Conservation (phyloP, 2,329 filamentous ascomycete species). For the Aspergillus nomiae region DNA sequence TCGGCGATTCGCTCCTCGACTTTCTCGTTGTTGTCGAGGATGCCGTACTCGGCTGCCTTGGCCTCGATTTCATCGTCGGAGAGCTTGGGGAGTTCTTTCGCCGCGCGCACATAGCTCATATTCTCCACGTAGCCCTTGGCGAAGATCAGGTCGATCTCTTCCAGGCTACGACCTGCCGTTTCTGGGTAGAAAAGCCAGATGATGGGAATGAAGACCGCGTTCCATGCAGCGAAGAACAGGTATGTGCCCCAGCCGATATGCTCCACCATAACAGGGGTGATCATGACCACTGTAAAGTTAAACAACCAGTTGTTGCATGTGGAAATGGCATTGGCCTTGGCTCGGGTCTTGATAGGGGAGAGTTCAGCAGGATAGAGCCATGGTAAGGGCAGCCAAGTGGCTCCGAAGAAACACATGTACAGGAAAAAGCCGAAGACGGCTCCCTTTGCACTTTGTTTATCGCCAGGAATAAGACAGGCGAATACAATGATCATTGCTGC, state of each 20-base stretch:
- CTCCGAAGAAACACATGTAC: constrained; percentile 24
- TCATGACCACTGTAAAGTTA: constrained; percentile 54
- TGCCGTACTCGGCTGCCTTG: constrained; percentile 14
- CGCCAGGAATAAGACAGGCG: constrained; percentile 15
- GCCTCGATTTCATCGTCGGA: constrained; percentile 15
- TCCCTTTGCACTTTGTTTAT: constrained; percentile 13
- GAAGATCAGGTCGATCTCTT: constrained; percentile 37
- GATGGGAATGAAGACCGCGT: constrained; percentile 45
- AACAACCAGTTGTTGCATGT: constrained; percentile 54
- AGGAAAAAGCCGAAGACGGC: constrained; percentile 22
- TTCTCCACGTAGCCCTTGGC: constrained; percentile 29
- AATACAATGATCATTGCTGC: constrained; percentile 18
- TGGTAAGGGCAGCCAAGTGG: constrained; percentile 58
- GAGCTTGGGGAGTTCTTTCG: constrained; percentile 12
- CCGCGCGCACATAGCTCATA: constrained; percentile 14
- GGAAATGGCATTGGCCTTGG: constrained; percentile 53
- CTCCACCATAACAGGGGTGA: constrained; percentile 35
- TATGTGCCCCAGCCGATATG: constrained; percentile 37
- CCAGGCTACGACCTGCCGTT: constrained; percentile 37
- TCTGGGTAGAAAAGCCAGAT: constrained; percentile 54
- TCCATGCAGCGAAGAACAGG: constrained; percentile 35
- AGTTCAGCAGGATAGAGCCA: constrained; percentile 53
- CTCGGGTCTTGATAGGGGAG: constrained; percentile 49
- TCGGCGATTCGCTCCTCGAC: constrained; percentile 9
- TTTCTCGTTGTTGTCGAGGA: constrained; percentile 9